These are phyloP conservation scores for Trichoderma koningii DNA, from an alignment of 2,329 filamentous ascomycete genomes.

Conservation along the genomic window DNA sequence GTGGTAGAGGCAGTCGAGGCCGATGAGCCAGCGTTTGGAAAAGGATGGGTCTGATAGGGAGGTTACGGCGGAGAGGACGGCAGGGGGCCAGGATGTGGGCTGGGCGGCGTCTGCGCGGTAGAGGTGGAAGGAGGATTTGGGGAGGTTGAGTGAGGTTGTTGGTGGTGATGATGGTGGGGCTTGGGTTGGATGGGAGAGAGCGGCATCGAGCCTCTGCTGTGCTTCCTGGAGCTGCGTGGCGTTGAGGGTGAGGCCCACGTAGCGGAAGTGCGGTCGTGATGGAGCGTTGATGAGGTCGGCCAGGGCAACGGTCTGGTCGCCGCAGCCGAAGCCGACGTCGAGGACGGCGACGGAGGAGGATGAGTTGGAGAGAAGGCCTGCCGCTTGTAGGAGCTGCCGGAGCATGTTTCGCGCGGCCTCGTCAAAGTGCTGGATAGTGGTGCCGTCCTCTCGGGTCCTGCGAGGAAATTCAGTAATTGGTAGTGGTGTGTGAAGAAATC, in stretches of 20 bases:
- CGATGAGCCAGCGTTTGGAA: conserved; percentile 53
- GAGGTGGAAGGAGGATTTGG: conserved; percentile 37
- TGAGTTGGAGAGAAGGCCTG: not conserved
- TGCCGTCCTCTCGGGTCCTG: conserved; percentile 39
- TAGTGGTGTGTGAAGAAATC: not conserved
- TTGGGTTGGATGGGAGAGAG: not conserved
- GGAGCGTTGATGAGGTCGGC: conserved; percentile 27
- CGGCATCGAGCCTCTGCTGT: conserved; percentile 34
- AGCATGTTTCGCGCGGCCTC: conserved; percentile 46
- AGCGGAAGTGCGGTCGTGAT: conserved; percentile 41
- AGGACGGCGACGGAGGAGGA: conserved; percentile 42
- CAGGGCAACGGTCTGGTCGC: conserved; percentile 51
- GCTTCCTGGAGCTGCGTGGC: conserved; percentile 46
- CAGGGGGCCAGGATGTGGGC: conserved; percentile 46
- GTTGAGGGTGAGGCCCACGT: conserved; percentile 57
- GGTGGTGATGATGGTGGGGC: too few species aligned
- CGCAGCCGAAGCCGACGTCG: conserved; percentile 61
- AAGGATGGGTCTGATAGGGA: not conserved
- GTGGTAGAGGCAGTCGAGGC: conserved; percentile 59
- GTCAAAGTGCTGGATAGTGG: conserved; percentile 43
- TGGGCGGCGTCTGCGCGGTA: conserved; percentile 54
- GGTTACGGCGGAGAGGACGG: conserved; percentile 32
- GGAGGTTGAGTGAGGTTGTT: not conserved
- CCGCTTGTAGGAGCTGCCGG: not conserved
- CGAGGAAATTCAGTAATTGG: not conserved